phyloP scores from a whole-genome alignment of 345 rosid species.

The Eucalyptus shirleyi region DNA sequence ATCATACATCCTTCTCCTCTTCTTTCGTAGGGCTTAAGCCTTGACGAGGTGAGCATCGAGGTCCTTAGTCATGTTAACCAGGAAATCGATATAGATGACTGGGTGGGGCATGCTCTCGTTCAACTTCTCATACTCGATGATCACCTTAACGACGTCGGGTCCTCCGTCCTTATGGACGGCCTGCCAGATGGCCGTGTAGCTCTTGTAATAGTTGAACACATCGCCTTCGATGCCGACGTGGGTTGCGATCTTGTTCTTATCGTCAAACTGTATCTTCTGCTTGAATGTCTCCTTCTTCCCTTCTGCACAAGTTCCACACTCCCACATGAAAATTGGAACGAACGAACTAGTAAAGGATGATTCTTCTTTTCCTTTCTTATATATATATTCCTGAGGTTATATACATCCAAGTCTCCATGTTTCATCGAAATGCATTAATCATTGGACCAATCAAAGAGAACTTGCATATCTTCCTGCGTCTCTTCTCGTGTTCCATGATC shows the following conservation, averaged over 20 bases:
- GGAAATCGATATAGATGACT: neutral
- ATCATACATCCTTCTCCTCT: neutral
- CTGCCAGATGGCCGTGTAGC: neutral
- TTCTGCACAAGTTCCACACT: neutral
- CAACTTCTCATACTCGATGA: constrained; percentile 9
- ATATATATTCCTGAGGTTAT: neutral
- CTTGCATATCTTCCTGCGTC: neutral
- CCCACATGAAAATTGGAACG: neutral
- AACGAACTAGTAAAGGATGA: neutral
- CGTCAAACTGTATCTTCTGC: neutral
- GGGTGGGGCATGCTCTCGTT: neutral
- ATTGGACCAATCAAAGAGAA: neutral
- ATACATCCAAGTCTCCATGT: neutral
- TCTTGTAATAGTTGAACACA: neutral
- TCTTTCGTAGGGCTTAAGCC: neutral
- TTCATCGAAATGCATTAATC: neutral
- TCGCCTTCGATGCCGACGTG: neutral
- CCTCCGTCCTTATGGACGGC: neutral
- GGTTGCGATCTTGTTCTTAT: neutral
- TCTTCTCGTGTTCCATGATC: neutral
- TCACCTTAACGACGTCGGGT: neutral
- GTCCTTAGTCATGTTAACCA: neutral
- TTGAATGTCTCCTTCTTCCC: neutral
- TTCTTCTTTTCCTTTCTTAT: neutral
- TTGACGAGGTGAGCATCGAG: neutral